phyloP scores from a whole-genome alignment of 176 grass and related monocot species.

The Rhynchospora tenuis region DNA sequence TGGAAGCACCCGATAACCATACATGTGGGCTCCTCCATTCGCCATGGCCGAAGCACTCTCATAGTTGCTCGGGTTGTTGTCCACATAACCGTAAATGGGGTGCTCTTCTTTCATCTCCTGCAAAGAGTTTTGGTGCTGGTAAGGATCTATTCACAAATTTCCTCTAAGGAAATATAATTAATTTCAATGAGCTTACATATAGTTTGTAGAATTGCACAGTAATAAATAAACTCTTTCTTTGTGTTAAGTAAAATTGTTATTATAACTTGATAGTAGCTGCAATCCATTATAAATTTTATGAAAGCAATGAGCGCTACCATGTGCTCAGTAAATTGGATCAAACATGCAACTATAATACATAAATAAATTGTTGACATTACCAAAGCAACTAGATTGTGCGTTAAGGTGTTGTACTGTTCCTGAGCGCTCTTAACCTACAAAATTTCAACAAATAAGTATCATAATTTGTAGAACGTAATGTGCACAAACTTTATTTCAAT shows the following conservation, averaged over 20 bases:
- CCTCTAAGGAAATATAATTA: background rate
- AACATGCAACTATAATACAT: background rate
- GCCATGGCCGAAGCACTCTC: slow-evolving; percentile 30
- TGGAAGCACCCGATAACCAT: slow-evolving; percentile 71
- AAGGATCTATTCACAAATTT: background rate
- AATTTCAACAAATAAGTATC: background rate
- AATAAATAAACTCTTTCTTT: background rate
- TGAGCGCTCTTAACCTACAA: slow-evolving; percentile 77
- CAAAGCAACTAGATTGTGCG: slow-evolving; percentile 54
- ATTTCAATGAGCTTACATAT: background rate
- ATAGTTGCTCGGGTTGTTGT: slow-evolving; percentile 41
- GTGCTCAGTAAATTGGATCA: background rate
- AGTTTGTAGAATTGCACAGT: background rate
- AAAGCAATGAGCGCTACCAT: background rate
- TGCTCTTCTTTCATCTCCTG: slow-evolving; percentile 78
- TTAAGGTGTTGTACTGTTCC: slow-evolving; percentile 70
- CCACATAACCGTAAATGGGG: slow-evolving; percentile 58
- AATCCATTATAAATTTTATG: background rate
- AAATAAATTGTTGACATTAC: slow-evolving; percentile 6
- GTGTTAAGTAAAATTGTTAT: background rate
- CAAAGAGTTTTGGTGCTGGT: background rate
- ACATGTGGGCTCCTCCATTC: slow-evolving; percentile 55
- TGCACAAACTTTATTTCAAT: background rate
- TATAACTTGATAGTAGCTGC: background rate
- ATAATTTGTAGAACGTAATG: background rate